Evolutionary conservation across 768 basidiomycete species (phyloP), one percentile per base, ranked within the genome.

Genomic region (Pisolithus marmoratus): DNA sequence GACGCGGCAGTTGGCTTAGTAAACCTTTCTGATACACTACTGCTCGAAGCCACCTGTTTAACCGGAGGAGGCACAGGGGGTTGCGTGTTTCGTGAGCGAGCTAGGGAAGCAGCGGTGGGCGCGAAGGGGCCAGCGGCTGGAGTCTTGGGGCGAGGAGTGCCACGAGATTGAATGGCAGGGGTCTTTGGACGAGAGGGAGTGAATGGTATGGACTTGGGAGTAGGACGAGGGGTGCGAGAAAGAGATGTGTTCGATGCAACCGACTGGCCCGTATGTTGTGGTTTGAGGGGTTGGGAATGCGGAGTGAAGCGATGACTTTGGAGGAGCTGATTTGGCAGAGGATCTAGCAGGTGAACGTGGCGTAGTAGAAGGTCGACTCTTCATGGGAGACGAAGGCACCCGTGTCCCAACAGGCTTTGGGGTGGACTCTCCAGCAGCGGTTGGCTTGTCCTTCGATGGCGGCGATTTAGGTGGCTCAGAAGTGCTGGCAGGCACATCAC

Each of bases 1-100:
- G 86, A 87, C 24, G 88, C 84, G 9, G 87, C 87, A 1, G 89
- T 90, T n/a, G 88, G 89, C 66, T 88, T 88, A 67, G 81, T 87
- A 40, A 90, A 71, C 47, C 89, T 77, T 52, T 87, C 85, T 11
- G 83, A 73, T 0, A 75, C 74, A 45, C 71, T 78, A 53, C 74
- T 74, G 51, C 77, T 78, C 42, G 81, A 58, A 1, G 78, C 74
- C n/a, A 69, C 61, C 65, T 84, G 85, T 70, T 78, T 82, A 19
- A 69, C 66, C 1, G 83, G 76, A 0, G 74, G 71, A 1, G 81
- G 75, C 7, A 73, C 68, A 1, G 67, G 69, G 2, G 73, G 73
- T 8, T 71, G 72, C 0, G 78, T 74, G 60, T 77, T 80, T 46
- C 86, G 82, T 31, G 84, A 75, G 46, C 75, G 78, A 0, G 90